Base-by-base conservation (phyloP, 2,329 filamentous ascomycete genomes). In the Talaromyces sp. region DNA sequence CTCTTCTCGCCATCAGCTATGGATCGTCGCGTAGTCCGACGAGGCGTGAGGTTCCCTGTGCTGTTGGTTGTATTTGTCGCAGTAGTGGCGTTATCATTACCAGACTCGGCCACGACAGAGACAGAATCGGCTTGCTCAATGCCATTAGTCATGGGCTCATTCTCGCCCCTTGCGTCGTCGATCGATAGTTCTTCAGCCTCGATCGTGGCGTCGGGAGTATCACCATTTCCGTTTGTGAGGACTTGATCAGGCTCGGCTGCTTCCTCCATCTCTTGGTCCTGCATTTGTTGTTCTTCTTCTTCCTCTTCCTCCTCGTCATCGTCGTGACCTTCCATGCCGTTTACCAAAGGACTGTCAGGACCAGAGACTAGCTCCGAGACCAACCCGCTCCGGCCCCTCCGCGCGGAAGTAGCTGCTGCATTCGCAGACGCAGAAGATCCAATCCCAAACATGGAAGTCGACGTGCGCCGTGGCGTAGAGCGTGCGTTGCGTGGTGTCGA, bases 331-430 rank as follows among this genome's bases (percentile, higher is more conserved):
- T 58, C 62, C 3, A 45, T 17, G 15, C 41, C 52, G n/a, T 17
- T 10, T 17, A 37, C 11, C 4, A 43, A 52, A 41, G 60, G 60
- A 22, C 54, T 66, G 6, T 66, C 63, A 19, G 31, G 27, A 19
- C 54, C 60, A 49, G 56, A 43, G 6, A 45, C 13, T 19, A 64
- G 45, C 43, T 66, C 61, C 8, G 57, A 49, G 33, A 35, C 57
- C 22, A 66, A 39, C 17, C 75, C 73, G 62, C 77, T 79, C 7
- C 78, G 74, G 9, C 77, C 76, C 37, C 78, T 75, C 58, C 65
- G 61, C 10, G 45, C 41, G 4, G 65, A 54, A 43, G 64, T 66
- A 52, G 19, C 62, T 22, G 19, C 61, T 9, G 15, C 39, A 50
- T 73, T 11, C 67, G 68, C 22, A 62, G 60, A 66, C 0, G 73